A percentile compares a stretch with the other conserved stretches of the same genome.
phyloP scores from a whole-genome alignment of 306 rosid genomes.

The Rubus idaeus region DNA sequence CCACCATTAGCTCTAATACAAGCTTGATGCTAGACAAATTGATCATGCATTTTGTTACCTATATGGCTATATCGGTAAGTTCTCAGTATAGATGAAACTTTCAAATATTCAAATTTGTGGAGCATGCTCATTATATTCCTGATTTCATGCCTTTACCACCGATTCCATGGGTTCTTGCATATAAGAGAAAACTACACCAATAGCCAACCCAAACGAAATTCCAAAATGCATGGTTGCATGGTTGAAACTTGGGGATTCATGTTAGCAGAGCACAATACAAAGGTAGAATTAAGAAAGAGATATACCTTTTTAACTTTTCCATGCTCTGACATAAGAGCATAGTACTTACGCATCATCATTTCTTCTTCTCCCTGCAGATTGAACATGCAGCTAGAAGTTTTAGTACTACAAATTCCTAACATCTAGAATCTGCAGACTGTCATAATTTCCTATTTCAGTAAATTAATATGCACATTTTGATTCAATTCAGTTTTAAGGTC shows the following conservation, averaged over 20 bases:
- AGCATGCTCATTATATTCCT: background rate
- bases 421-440: background rate
- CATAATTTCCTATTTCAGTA: background rate
- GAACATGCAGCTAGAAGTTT: background rate
- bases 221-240: background rate
- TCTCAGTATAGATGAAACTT: background rate
- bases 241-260: background rate
- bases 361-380: constrained; percentile 55
- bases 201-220: background rate
- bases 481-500: background rate
- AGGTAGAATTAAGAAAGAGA: background rate
- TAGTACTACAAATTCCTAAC: background rate
- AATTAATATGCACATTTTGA: background rate
- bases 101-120: background rate
- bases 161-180: background rate
- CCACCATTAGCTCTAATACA: background rate
- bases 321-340: constrained; percentile 43
- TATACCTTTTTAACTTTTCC: constrained; percentile 38
- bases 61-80: constrained; percentile 4
- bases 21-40: background rate
- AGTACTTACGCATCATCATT: constrained; percentile 55
- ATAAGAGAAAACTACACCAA: background rate
- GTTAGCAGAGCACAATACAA: background rate
- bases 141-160: no score
- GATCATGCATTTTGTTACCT: background rate